Evolutionary conservation across 352 stramenopile genomes (phyloP).

Genomic region (Phytophthora quininea): DNA sequence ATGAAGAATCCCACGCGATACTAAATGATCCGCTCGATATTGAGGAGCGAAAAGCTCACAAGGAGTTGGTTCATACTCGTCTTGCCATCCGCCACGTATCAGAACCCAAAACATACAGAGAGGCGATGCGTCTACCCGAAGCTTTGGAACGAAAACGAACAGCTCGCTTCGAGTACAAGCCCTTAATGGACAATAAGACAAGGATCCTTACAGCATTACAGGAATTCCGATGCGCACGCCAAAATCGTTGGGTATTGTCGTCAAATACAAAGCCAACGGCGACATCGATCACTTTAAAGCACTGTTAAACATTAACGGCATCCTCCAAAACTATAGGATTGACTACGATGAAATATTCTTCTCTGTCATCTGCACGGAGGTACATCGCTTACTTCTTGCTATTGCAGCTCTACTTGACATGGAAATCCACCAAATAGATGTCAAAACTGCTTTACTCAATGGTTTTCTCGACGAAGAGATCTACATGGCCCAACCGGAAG

Average conservation of each 20-base stretch:
- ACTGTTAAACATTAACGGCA: slow-evolving; percentile 13
- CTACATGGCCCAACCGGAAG: slow-evolving; percentile 18
- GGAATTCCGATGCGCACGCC: background rate
- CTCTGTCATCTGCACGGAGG: slow-evolving; percentile 3
- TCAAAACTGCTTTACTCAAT: slow-evolving; percentile 32
- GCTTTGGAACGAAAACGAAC: slow-evolving; percentile 2
- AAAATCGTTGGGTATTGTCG: slow-evolving; percentile 12
- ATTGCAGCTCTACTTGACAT: too few species aligned
- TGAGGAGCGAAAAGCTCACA: background rate
- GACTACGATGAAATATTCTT: background rate
- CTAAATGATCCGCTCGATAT: background rate
- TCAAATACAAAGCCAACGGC: slow-evolving; percentile 18
- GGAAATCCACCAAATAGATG: slow-evolving; percentile 26
- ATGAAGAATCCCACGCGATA: background rate
- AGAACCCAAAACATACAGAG: slow-evolving; percentile 13
- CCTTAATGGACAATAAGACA: slow-evolving; percentile 3
- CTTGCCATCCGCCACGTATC: slow-evolving; percentile 7
- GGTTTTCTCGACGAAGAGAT: slow-evolving; percentile 22
- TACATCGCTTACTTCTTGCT: background rate
- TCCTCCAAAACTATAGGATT: background rate
- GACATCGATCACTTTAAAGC: slow-evolving; percentile 19
- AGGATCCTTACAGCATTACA: background rate
- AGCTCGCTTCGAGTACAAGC: slow-evolving; percentile 3
- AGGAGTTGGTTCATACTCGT: background rate
- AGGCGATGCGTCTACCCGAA: background rate